Base-by-base conservation (phyloP, 768 basidiomycete species). In the Amanita thiersii region DNA sequence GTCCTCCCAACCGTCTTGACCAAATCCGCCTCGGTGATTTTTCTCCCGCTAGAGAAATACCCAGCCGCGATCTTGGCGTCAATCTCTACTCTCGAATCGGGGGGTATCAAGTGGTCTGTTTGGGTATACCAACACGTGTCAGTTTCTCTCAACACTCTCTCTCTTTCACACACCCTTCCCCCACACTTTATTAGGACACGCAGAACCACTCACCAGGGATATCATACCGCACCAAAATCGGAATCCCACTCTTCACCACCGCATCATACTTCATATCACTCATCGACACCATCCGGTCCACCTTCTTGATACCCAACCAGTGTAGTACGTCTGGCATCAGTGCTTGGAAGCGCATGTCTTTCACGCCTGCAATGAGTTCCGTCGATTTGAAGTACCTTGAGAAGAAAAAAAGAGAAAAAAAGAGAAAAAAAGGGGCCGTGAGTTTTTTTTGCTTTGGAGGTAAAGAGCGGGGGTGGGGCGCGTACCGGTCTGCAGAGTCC, bases 241-340 rank as follows among this genome's bases (percentile, higher is more conserved):
- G 75, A 45, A 96, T 94, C 1, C 93, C 93, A 7, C 81, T 83
- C 52, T 81, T 72, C 43, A 93, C 85, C 36, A 97, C 93, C 6
- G 93, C 91, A 48, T 96, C 79, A 64, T 96, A 92, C 77, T 97
- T 94, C 84, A 89, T 87, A 54, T 89, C 86, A 45, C 85, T 87
- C 87, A 89, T 89, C 17, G 79, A 82, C 11, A 94, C 81, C 81
- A 98, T 79, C 54, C 81, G 81, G 60, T 90, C 79, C 33, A 98
- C 77, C 70, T 88, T 88, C 62, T 57, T 81, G 55, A 98, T 85
- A 0, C 94, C 94, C 12, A 98, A 63, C 89, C 92, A 98, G 57
- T 92, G 90, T 33, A 97, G 64, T 4, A 96, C 85, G 56, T 98
- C 94, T 2, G 94, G 94, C 92, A 98, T 96, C 46, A 90, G 69